Evolutionary conservation across 2,329 filamentous ascomycete genomes (phyloP).

Genomic region (Claviceps cyperi): DNA sequence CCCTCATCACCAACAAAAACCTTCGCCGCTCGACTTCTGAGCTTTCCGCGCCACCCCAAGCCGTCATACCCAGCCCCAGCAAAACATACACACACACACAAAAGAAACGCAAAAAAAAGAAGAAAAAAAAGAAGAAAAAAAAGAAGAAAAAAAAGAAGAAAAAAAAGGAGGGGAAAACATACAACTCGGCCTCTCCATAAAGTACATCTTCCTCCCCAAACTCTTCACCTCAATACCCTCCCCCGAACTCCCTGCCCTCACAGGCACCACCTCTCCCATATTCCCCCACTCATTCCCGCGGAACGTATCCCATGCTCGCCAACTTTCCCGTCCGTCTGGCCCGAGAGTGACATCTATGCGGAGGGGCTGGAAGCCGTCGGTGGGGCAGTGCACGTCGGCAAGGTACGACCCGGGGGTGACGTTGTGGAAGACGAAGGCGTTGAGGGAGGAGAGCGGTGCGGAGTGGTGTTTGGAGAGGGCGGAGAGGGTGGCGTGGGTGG

Average conservation of each 20-base stretch:
- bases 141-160: not conserved
- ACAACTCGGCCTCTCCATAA: constrained; percentile 63
- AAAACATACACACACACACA: not conserved
- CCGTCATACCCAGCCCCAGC: not conserved
- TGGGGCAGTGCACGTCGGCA: constrained; percentile 61
- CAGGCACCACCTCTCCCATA: constrained; percentile 48
- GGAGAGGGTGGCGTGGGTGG: constrained; percentile 48
- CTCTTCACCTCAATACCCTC: constrained; percentile 45
- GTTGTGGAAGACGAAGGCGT: constrained; percentile 63
- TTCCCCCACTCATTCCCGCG: constrained; percentile 84
- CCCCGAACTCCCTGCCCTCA: constrained; percentile 17
- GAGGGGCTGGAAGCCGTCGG: constrained; percentile 63
- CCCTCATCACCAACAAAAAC: too few species aligned
- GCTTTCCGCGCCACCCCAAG: too few species aligned
- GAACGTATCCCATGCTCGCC: constrained; percentile 70
- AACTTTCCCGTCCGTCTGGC: constrained; percentile 16
- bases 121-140: too few species aligned
- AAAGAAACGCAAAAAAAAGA: not conserved
- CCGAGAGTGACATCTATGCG: constrained; percentile 54
- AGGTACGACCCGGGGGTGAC: constrained; percentile 64
- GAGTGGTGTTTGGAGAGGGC: constrained; percentile 24
- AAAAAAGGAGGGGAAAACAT: constrained; percentile 25
- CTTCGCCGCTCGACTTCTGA: too few species aligned
- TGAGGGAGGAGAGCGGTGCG: constrained; percentile 51
- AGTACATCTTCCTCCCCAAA: constrained; percentile 56